Conservation (phyloP, 2,329 filamentous ascomycete species). For the Cladophialophora psammophila region DNA sequence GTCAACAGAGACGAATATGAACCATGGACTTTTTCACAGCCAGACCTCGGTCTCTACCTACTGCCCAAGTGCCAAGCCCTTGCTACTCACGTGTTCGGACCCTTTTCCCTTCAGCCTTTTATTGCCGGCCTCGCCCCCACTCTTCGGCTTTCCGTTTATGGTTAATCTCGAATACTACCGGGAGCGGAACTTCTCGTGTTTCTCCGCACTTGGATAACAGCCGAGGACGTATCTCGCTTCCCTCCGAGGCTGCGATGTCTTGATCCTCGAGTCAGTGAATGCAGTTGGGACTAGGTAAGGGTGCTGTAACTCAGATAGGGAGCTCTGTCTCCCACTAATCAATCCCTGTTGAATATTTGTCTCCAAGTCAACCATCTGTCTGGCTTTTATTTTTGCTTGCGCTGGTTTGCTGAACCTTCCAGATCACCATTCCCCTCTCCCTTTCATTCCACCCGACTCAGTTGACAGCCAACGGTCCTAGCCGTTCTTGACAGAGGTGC, state of each 20-base stretch:
- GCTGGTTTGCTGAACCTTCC: background rate
- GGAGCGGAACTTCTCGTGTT: background rate
- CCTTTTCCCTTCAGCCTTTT: background rate
- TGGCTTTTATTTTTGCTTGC: background rate
- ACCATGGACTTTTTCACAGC: background rate
- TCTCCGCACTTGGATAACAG: slow-evolving; percentile 11
- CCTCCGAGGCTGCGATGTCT: background rate
- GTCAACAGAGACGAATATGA: background rate
- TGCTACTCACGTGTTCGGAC: background rate
- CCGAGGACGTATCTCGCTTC: background rate
- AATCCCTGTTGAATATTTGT: background rate
- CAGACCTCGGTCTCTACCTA: background rate
- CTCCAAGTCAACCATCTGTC: background rate
- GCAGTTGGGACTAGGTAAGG: background rate
- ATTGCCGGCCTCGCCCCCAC: background rate
- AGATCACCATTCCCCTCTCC: background rate
- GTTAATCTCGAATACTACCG: no score
- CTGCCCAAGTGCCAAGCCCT: background rate
- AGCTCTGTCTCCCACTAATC: background rate
- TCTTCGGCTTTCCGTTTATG: no score
- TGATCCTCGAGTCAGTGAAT: background rate
- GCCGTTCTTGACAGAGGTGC: background rate
- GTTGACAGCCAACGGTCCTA: background rate
- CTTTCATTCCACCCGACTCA: background rate
- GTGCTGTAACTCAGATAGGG: background rate